Evolutionary conservation across 139 green algal genomes (phyloP), one percentile per base, ranked within the genome.

Genomic region (Micromonas pusilla): DNA sequence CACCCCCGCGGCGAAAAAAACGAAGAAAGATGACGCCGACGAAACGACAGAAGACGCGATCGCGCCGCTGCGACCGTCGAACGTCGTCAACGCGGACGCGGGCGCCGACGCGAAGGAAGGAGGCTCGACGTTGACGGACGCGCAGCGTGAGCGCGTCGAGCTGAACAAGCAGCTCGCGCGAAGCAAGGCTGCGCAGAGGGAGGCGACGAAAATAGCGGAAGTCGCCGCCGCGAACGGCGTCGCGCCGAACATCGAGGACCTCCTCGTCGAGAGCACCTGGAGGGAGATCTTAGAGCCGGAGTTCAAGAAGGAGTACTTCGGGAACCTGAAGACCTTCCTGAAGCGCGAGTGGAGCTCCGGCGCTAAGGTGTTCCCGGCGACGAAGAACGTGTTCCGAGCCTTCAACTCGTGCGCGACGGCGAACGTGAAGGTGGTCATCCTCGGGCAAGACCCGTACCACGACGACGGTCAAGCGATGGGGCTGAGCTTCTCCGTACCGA

Each of bases 391-490:
- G 6, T 98, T 98, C 84, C 52, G 77, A 28, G 84, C 84, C 0
- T 78, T 88, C 74, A 82, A 89, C 66, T 57, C 77, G 25, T 83
- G 86, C 33, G 37, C 81, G 6, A 54, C 87, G 23, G 30, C 3
- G 84, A 90, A 16, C 30, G 77, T 86, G 26, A 73, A 73, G 23
- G 81, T 81, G 9, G 80, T 87, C 19, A 87, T 89, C 25, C 34
- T 86, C 33, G 77, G 78, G 6, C 83, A 89, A 83, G 96, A 99
- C 80, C 96, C 96, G 0, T 99, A 99, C 87, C 94, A 97, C 77
- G 86, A 86, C 39, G 57, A 83, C 1, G 86, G 87, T 30, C 92
- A 98, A 84, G 96, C 94, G n/a, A 93, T 96, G 88, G 95, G 95
- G 0, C 87, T 99, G 26, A 91, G 83, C 63, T 99, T 99, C 86